Percentiles rank a stretch among this genome's conserved stretches.
Evolutionary conservation across 2,329 filamentous ascomycete genomes (phyloP).

Genomic region (Ascosphaera apis): DNA sequence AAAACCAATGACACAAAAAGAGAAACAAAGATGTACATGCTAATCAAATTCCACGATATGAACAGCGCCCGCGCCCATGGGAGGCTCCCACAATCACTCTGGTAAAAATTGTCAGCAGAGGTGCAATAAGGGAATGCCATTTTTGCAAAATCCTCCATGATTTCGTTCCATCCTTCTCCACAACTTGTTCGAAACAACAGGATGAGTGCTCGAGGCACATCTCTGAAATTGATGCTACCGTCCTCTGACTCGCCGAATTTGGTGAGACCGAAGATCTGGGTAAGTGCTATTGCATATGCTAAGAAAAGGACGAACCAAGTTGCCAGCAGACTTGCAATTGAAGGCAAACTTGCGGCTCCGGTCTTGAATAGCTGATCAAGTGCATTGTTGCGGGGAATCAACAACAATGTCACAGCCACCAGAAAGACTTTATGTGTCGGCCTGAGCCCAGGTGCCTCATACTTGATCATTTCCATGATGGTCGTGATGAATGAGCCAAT

Average conservation of each 20-base stretch:
- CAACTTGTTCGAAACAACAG: slow-evolving; percentile 81
- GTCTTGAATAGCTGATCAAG: slow-evolving; percentile 98
- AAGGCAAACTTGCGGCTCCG: slow-evolving; percentile 72
- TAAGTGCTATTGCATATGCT: slow-evolving; percentile 88
- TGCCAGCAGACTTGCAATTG: slow-evolving; percentile 75
- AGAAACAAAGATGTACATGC: slow-evolving; percentile 99
- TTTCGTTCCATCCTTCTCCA: slow-evolving; percentile 85
- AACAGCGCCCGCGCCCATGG: slow-evolving; percentile 77
- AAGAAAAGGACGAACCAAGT: slow-evolving; percentile 97
- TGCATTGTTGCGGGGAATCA: slow-evolving; percentile 91
- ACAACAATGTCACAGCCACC: slow-evolving; percentile 64
- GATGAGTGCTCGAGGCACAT: slow-evolving; percentile 80
- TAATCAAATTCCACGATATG: slow-evolving; percentile 94
- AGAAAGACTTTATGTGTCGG: slow-evolving; percentile 87
- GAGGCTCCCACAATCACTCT: slow-evolving; percentile 79
- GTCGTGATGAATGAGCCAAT: slow-evolving; percentile 61
- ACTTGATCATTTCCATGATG: slow-evolving; percentile 45
- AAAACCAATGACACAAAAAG: slow-evolving; percentile 97
- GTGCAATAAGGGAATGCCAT: slow-evolving; percentile 67
- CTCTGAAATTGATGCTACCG: slow-evolving; percentile 75
- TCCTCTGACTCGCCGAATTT: slow-evolving; percentile 53
- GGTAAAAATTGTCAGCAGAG: slow-evolving; percentile 45
- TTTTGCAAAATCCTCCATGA: slow-evolving; percentile 87
- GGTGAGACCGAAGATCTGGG: slow-evolving; percentile 85
- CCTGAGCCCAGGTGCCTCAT: slow-evolving; percentile 35